Percentiles rank a stretch among this genome's conserved stretches.
These are phyloP conservation scores for Mycocentrospora acerina DNA, from an alignment of 2,329 filamentous ascomycete genomes.

Conservation along the genomic window DNA sequence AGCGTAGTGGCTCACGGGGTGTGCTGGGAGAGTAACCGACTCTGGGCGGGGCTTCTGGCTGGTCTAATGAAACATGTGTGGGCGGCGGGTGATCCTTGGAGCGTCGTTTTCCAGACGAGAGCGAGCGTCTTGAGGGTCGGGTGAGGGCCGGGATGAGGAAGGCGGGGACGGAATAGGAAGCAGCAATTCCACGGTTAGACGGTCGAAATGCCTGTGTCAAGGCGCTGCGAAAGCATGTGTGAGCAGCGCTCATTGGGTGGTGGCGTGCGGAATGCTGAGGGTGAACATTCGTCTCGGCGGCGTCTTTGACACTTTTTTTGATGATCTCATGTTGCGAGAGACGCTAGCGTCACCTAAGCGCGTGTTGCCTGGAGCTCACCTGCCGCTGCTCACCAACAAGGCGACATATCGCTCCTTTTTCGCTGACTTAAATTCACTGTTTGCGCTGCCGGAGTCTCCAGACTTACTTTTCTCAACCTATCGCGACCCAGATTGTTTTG, in stretches of 20 bases:
- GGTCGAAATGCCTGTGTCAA: conserved; percentile 39
- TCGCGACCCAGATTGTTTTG: no score
- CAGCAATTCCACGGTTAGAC: conserved; percentile 18
- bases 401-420: conserved; percentile 5
- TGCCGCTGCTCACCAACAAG: conserved; percentile 13
- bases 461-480: no score
- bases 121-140: conserved; percentile 24
- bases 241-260: conserved; percentile 42
- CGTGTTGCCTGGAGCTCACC: conserved; percentile 8
- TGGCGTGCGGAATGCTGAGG: conserved; percentile 12
- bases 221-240: conserved; percentile 40
- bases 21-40: conserved; percentile 12
- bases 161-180: conserved; percentile 28
- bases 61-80: conserved; percentile 2
- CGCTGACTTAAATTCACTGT: no score
- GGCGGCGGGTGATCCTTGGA: conserved; percentile 6
- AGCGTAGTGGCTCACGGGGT: conserved; percentile 4
- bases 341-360: background rate
- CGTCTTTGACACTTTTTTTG: conserved; percentile 27
- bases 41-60: background rate
- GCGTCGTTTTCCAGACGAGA: conserved; percentile 24
- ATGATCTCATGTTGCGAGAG: no score
- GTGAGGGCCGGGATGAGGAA: conserved; percentile 39
- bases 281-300: conserved; percentile 16
- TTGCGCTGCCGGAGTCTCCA: no score